A percentile compares a stretch with the other conserved stretches of the same genome.
These are phyloP conservation scores for Hippophae rhamnoides DNA, from an alignment of 306 rosid genomes.

Conservation along the genomic window DNA sequence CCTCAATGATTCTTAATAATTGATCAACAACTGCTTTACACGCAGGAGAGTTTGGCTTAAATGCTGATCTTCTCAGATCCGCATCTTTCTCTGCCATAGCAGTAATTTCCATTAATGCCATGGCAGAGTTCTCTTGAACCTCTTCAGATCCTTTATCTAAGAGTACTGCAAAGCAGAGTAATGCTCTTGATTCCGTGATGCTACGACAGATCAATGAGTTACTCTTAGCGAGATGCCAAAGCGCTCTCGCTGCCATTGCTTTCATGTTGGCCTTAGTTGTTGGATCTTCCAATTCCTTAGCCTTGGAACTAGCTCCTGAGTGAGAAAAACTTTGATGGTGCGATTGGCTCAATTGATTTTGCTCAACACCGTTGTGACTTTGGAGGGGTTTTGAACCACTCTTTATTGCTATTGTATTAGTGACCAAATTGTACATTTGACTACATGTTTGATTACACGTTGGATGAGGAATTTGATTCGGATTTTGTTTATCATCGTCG, in stretches of 20 bases:
- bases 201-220: conserved; percentile 67
- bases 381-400: conserved; percentile 20
- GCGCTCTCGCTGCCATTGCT: conserved; percentile 86
- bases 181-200: conserved; percentile 83
- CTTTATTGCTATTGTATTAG: conserved; percentile 50
- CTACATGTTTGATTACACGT: conserved; percentile 34
- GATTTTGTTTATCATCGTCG: conserved; percentile 23
- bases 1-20: conserved; percentile 51
- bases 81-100: conserved; percentile 78
- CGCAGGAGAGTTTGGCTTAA: conserved; percentile 89
- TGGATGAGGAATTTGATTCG: conserved; percentile 37
- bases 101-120: conserved; percentile 92
- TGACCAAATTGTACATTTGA: conserved; percentile 56
- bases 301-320: conserved; percentile 52
- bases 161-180: conserved; percentile 74
- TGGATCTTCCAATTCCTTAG: conserved; percentile 64
- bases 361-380: conserved; percentile 28
- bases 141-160: conserved; percentile 67
- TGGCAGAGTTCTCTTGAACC: conserved; percentile 69
- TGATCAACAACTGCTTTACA: conserved; percentile 91
- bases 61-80: conserved; percentile 74
- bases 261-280: conserved; percentile 65
- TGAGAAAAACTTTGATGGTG: conserved; percentile 29
- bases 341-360: conserved; percentile 24
- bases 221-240: conserved; percentile 57